phyloP scores from a whole-genome alignment of 257 asterid genomes.

The Dorcoceras hygrometricum region DNA sequence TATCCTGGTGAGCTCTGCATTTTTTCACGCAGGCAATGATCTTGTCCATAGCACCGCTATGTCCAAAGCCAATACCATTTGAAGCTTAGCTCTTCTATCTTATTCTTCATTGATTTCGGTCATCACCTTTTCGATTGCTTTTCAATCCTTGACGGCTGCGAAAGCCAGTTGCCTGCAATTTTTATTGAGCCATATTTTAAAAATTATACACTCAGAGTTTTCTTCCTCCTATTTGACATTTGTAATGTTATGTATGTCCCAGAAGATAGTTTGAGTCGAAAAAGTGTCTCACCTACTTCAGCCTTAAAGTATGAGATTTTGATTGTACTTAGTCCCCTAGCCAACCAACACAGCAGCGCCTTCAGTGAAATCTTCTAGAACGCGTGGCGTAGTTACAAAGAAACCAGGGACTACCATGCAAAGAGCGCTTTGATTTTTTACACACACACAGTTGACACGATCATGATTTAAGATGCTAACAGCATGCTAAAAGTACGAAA shows the following conservation, averaged over 20 bases:
- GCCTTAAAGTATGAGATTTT: constrained; percentile 68
- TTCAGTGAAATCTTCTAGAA: constrained; percentile 74
- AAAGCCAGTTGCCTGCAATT: constrained; percentile 84
- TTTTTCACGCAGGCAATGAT: background rate
- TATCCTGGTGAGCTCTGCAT: too few relatives aligned
- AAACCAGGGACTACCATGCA: too few relatives aligned
- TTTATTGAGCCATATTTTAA: too few relatives aligned
- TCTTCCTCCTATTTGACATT: background rate
- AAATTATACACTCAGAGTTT: too few relatives aligned
- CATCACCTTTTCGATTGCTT: constrained; percentile 93
- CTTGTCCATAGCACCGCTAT: background rate
- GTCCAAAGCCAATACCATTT: constrained; percentile 2
- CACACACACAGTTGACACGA: too few relatives aligned
- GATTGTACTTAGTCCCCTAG: constrained; percentile 60
- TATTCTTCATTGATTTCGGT: constrained; percentile 48
- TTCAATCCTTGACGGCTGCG: constrained; percentile 73
- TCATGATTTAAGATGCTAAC: too few relatives aligned
- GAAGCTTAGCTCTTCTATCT: constrained; percentile 54
- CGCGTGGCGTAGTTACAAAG: too few relatives aligned
- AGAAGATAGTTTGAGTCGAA: background rate
- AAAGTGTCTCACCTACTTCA: constrained; percentile 56
- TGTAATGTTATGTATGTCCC: too few relatives aligned
- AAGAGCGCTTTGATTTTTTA: too few relatives aligned
- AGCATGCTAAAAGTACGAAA: too few relatives aligned
- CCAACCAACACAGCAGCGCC: constrained; percentile 82